Base-by-base conservation (phyloP, 176 grass and related monocot genomes). In the Urochloa ruziziensis region DNA sequence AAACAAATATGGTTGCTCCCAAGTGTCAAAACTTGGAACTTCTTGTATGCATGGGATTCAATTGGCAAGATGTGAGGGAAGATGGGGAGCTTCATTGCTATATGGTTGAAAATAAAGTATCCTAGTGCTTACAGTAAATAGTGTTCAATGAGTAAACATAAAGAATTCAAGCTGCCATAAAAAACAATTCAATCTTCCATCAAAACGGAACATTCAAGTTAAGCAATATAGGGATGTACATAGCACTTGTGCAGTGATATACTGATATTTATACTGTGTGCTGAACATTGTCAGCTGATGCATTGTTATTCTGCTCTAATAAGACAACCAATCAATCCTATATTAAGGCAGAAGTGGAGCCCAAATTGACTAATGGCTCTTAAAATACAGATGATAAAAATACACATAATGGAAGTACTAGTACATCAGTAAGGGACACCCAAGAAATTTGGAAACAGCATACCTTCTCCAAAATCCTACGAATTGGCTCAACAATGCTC, bases 391-490 rank as follows among this genome's bases (percentile, higher is more conserved):
- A 29, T 43, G 53, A 40, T 6, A 39, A 6, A 73, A 79, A 35
- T 29, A 5, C 7, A 62, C 8, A 33, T 73, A 39, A 78, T 5
- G 0, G 0, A 60, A 33, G 12, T 32, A 2, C 17, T 49, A 84
- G 11, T 17, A 84, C 12, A 17, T 3, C 57, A 44, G 14, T 28
- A 40, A 43, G 27, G 5, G n/a, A 43, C 0, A 1, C 2, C 24
- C 0, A n/a, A 37, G 69, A 48, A 42, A 51, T 40, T 9, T 15
- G 66, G 49, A 32, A 32, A 7, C 6, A 46, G 27, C 17, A 24
- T 93, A 97, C 95, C 92, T 92, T 97, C 72, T 85, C 88, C 74
- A 97, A 82, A 83, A 97, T 86, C 48, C 85, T 94, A 63, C 95
- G 90, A 23, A 97, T 93, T 4, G 95, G 95, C 82, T 97, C 95